Base-by-base conservation (phyloP, 192 early-diverging fungal genomes). In the Coemansia sp. region DNA sequence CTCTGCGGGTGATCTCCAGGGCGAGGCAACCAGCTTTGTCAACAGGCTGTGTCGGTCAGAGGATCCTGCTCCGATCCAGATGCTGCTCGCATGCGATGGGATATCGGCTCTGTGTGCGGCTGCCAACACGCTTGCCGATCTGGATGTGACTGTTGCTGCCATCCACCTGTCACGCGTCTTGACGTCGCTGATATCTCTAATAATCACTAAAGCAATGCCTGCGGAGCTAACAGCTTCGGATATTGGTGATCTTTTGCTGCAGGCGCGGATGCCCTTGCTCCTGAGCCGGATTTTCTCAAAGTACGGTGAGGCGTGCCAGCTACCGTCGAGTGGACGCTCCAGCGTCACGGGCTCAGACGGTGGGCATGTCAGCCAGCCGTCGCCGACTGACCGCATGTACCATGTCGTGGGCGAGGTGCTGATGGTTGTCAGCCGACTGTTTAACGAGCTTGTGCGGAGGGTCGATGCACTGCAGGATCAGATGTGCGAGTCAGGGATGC, bases 1-100 rank as follows among this genome's bases (percentile, higher is more conserved):
- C 33, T 39, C 58, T 25, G 33, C 61, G 31, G 52, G 59, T 33
- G 79, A 78, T 46, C 66, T 75, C 34, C 68, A 67, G 58, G 61
- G 64, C 2, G 80, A 82, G 66, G 71, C 72, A 0, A 48, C 74
- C 6, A 64, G 66, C 45, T 74, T 78, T 66, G 60, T 78, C 39
- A 70, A 56, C 21, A 71, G 72, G 2, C 39, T 82, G 33, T 82
- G 80, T 25, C 59, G 72, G 20, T 57, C 71, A 3, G 71, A 77
- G 16, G 75, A 82, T 49, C 31, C 69, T 2, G 68, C 68, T 31
- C 70, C 70, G 4, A 64, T 75, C 12, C 80, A 78, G 55, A 74
- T 78, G 80, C 56, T 82, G 63, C 56, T 82, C 40, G 80, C 80
- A 12, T 77, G 75, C 26, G 75, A 68, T 42, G 80, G 75, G 10